Conservation (phyloP, 2,329 filamentous ascomycete genomes). For the Colletotrichum noveboracense region DNA sequence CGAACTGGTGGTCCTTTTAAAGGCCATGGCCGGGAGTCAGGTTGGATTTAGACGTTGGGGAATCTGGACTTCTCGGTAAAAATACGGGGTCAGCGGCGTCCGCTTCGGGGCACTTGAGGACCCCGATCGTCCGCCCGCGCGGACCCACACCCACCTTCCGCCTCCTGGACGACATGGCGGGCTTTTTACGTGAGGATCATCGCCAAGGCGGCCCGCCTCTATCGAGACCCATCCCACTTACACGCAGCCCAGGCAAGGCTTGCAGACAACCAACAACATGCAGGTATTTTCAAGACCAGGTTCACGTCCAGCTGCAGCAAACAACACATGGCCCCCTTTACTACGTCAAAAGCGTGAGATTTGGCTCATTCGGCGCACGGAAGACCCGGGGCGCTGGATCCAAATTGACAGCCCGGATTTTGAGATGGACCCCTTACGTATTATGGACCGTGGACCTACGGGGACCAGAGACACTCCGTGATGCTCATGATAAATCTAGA, state of each 20-base stretch:
- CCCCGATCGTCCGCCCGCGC: background rate
- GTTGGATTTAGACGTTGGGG: slow-evolving; percentile 9
- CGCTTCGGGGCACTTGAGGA: slow-evolving; percentile 8
- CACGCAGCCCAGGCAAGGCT: background rate
- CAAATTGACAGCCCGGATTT: slow-evolving; percentile 3
- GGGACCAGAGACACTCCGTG: slow-evolving; percentile 2
- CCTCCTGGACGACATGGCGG: background rate
- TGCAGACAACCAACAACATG: background rate
- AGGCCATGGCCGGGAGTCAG: background rate
- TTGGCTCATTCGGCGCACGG: background rate
- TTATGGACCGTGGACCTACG: background rate
- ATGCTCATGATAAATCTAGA: slow-evolving; percentile 12
- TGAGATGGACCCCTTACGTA: slow-evolving; percentile 18
- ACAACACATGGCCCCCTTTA: background rate
- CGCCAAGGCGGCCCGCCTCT: slow-evolving; percentile 6
- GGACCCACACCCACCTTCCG: background rate
- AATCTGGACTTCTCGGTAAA: slow-evolving; percentile 14
- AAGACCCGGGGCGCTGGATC: slow-evolving; percentile 8
- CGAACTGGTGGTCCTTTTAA: background rate
- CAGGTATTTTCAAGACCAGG: background rate
- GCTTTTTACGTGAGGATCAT: background rate
- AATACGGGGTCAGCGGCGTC: slow-evolving; percentile 13
- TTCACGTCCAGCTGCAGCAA: background rate
- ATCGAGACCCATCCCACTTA: slow-evolving; percentile 5
- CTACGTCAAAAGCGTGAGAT: background rate